phyloP scores from a whole-genome alignment of 179 eudicot genomes.

The Carnegiea gigantea region DNA sequence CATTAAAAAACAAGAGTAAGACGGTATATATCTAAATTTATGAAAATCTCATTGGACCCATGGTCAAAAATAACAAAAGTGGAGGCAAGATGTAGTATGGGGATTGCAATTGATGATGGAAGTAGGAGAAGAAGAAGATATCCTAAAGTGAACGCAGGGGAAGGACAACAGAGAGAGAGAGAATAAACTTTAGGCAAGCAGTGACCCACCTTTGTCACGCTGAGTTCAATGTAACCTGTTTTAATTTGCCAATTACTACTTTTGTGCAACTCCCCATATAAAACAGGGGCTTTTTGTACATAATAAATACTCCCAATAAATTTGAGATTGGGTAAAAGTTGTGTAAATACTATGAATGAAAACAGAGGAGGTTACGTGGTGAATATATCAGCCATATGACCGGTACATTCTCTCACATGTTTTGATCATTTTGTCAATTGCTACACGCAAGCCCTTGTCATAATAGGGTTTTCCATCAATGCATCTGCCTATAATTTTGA shows the following conservation, averaged over 20 bases:
- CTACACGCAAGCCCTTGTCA: neutral
- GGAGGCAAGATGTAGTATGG: neutral
- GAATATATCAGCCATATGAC: neutral
- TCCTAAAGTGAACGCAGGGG: constrained; percentile 15
- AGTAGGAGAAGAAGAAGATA: neutral
- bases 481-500: neutral
- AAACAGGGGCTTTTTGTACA: neutral
- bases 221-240: constrained; percentile 20
- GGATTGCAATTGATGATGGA: neutral
- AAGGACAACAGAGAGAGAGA: constrained; percentile 10
- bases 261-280: constrained; percentile 7
- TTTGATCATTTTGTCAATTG: neutral
- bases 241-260: constrained; percentile 20
- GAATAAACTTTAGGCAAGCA: neutral
- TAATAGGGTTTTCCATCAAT: neutral
- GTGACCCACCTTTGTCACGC: constrained; percentile 22
- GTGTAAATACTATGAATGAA: no score
- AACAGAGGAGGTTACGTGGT: constrained; percentile 5
- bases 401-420: neutral
- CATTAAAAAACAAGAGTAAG: no score
- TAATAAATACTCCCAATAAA: neutral
- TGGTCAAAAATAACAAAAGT: neutral
- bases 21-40: no score
- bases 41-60: neutral
- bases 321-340: no score